Base-by-base conservation (phyloP, 768 basidiomycete genomes). In the Lactarius pseudohatsudake region DNA sequence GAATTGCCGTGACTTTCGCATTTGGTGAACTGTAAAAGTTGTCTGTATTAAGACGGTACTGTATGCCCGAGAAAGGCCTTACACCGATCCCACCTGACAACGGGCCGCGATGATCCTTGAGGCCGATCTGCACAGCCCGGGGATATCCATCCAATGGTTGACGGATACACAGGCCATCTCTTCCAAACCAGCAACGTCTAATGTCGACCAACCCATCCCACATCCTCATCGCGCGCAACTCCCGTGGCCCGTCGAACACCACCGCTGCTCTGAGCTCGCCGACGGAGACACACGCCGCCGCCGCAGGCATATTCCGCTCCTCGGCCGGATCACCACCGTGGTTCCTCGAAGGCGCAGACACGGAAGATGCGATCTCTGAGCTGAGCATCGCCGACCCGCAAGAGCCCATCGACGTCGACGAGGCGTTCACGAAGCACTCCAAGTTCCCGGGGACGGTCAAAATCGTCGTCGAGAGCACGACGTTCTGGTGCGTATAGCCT, bases 231-330 rank as follows among this genome's bases (percentile, higher is more conserved):
- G 92, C 92, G 10, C 87, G 92, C 72, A 90, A 90, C 70, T 92
- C 92, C 20, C 82, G 92, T 47, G 89, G 91, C 15, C 81, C 80
- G 4, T 86, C 87, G 71, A 90, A 90, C 71, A 87, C 89, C 3
- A 88, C 90, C 7, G 91, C 92, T 1, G 82, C 90, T 13, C 85
- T 94, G 66, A 92, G 90, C 72, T 90, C 89, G 7, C 92, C 91
- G 4, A 92, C 89, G 40, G 92, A 94, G 76, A 94, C 92, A 0
- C 92, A 93, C 76, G 92, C 92, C 1, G 91, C 92, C 0, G 92
- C 92, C 0, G 82, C 91, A 36, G 92, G 92, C 53, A 87, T 93
- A 66, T 93, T 94, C 75, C 82, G 91, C 53, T 88, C 90, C 2
- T 86, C 92, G 20, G 66, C 66, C 8, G 87, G 87, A 63, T 90